Base-by-base conservation (phyloP, 108 stramenopile species). In the Fistulifera pelliculosa region DNA sequence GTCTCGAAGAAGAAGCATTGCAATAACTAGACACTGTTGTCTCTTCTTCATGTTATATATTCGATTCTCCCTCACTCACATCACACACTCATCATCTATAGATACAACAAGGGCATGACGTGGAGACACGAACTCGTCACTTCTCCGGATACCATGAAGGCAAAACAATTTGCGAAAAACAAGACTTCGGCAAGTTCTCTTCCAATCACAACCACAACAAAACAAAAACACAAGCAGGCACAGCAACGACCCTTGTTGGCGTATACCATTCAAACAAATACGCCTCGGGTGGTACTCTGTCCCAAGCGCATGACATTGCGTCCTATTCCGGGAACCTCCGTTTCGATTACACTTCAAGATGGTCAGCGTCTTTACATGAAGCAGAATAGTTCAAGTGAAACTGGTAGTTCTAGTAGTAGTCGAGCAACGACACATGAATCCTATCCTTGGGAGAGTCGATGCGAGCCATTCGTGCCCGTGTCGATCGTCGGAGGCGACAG, bases 251-350 rank as follows among this genome's bases (percentile, higher is more conserved):
- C 21, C 49, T 45, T 47, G 24, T 18, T 23, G 19, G 12, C 21
- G 16, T 38, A 53, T 0, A 47, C 15, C 8, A 2, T 58, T 11
- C 71, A 66, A 0, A 38, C 48, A 21, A 40, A 62, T 45, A 58
- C 66, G 18, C 53, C 65, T 19, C 56, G 25, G 65, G 71, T 42
- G 27, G 71, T 21, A 16, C 62, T 19, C 27, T 69, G 1, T 72
- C 75, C 0, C 4, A 68, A 19, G 52, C 62, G 14, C 52, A 67
- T 56, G 71, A 68, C 6, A 73, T 49, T 8, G 58, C 51, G 0
- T 41, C 60, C 8, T 60, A 56, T 58, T 48, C 73, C 13, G 60
- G 49, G 28, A 41, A 49, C 19, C 23, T 47, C 42, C 41, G 51
- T 13, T 28, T 51, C 24, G 18, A 0, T 14, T 23, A 43, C 14